Evolutionary conservation across 345 rosid genomes (phyloP).

Genomic region (Corchorus olitorius): DNA sequence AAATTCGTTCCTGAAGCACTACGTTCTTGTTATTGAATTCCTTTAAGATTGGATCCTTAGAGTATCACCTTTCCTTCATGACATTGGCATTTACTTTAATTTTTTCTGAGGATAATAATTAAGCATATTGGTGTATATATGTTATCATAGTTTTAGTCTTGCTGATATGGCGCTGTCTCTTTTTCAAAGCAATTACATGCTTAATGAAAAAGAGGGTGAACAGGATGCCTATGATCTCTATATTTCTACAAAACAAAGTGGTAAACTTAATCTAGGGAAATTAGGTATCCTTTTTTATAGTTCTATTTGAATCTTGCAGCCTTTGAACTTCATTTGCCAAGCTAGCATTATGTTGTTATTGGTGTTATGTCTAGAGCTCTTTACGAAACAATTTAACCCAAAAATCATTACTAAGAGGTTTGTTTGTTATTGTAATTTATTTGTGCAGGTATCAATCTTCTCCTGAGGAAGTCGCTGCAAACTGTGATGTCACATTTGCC

Average conservation of each 20-base stretch:
- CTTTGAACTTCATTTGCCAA: not conserved
- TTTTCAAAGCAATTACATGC: not conserved
- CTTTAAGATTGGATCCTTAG: not conserved
- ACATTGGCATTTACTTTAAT: not conserved
- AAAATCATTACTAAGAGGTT: not conserved
- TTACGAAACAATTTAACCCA: not conserved
- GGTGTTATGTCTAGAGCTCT: not conserved
- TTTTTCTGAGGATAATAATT: not conserved
- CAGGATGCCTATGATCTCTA: not conserved
- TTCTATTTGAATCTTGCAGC: not conserved
- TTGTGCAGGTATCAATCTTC: conserved; percentile 65
- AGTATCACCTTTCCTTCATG: not conserved
- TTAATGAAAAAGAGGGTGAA: not conserved
- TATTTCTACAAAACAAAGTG: not conserved
- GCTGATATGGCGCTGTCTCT: not conserved
- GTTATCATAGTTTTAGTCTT: not conserved
- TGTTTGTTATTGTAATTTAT: not conserved
- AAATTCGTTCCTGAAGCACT: not conserved
- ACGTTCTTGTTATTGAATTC: not conserved
- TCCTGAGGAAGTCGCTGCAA: conserved; percentile 88
- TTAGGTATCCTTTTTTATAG: not conserved
- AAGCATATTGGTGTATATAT: not conserved
- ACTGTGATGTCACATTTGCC: conserved; percentile 83
- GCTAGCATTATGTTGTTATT: conserved; percentile 1
- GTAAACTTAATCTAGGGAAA: not conserved